Evolutionary conservation across 75 land plant species (phyloP).

Genomic region (Selaginella tamariscina): DNA sequence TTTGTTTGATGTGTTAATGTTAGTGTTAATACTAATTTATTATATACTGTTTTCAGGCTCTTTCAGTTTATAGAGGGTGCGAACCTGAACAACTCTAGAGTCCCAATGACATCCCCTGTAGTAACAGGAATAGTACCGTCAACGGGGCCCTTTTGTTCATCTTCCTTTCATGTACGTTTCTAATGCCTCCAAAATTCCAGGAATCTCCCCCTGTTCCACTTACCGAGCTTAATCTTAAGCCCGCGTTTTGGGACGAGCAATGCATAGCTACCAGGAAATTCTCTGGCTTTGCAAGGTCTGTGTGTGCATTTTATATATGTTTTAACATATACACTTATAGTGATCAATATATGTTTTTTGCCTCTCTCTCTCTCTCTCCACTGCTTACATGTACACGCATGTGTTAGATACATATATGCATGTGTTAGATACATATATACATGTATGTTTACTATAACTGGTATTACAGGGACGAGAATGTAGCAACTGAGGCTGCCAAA

Average conservation of each 20-base stretch:
- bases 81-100: constrained; percentile 54
- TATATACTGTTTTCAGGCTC: constrained; percentile 31
- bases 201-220: constrained; percentile 60
- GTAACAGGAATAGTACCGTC: constrained; percentile 72
- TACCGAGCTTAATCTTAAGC: constrained; percentile 44
- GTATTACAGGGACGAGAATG: constrained; percentile 40
- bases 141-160: constrained; percentile 63
- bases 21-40: not conserved
- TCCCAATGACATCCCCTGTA: constrained; percentile 68
- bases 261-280: constrained; percentile 71
- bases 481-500: constrained; percentile 52
- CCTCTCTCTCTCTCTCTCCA: too few species aligned
- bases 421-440: too few species aligned
- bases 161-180: constrained; percentile 50
- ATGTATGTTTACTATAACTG: too few species aligned
- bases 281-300: constrained; percentile 69
- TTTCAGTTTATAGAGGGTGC: constrained; percentile 83
- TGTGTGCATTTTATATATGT: too few species aligned
- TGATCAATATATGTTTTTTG: too few species aligned
- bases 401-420: too few species aligned
- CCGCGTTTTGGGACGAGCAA: constrained; percentile 37
- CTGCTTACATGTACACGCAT: too few species aligned
- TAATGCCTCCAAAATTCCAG: constrained; percentile 62
- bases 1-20: not conserved
- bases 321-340: too few species aligned